Percentiles rank a stretch among this genome's conserved stretches.
Evolutionary conservation across 1,284 basidiomycete genomes (phyloP).

Genomic region (Vanrija pseudolonga): DNA sequence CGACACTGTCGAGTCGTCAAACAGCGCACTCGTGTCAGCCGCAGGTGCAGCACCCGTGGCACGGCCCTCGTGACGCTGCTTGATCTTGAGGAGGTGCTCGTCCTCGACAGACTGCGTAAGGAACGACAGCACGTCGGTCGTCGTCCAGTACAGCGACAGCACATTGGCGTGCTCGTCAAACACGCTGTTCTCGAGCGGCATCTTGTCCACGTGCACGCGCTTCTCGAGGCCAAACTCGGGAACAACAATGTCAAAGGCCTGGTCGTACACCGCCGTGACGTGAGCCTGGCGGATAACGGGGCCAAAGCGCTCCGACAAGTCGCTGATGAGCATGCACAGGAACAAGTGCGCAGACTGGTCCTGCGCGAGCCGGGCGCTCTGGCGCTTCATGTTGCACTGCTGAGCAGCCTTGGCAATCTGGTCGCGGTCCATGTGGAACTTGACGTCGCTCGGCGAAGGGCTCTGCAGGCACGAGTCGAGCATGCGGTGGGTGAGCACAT

Average conservation of each 20-base stretch:
- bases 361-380: conserved; percentile 73
- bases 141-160: conserved; percentile 67
- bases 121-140: conserved; percentile 86
- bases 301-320: conserved; percentile 89
- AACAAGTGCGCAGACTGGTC: conserved; percentile 95
- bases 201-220: conserved; percentile 95
- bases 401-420: conserved; percentile 95
- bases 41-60: conserved; percentile 59
- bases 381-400: conserved; percentile 84
- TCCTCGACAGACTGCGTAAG: conserved; percentile 86
- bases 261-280: conserved; percentile 89
- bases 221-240: conserved; percentile 98
- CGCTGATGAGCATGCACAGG: conserved; percentile 83
- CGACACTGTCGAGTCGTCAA: conserved; percentile 69
- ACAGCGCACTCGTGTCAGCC: conserved; percentile 78
- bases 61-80: conserved; percentile 78
- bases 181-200: conserved; percentile 95
- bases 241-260: conserved; percentile 84
- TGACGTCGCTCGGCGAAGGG: conserved; percentile 58
- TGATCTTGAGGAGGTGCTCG: conserved; percentile 85
- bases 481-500: conserved; percentile 94
- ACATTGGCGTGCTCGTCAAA: conserved; percentile 89
- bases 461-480: conserved; percentile 79
- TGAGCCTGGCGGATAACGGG: conserved; percentile 89
- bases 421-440: conserved; percentile 95